These are phyloP conservation scores for Curvularia lunata DNA, from an alignment of 2,329 filamentous ascomycete genomes.

Conservation along the genomic window DNA sequence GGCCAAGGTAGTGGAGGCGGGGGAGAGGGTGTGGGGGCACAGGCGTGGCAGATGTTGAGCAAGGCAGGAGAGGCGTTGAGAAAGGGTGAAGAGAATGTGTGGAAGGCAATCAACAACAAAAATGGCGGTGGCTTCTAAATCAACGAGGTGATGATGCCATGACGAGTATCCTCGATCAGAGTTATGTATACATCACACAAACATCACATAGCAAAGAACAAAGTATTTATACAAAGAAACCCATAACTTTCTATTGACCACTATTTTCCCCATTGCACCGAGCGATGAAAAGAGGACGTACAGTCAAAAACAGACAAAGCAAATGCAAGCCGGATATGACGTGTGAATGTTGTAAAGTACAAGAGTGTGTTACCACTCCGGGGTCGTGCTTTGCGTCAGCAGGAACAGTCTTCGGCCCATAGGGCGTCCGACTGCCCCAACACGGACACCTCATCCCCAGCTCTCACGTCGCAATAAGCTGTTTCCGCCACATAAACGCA, in stretches of 20 bases:
- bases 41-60: slow-evolving; percentile 44
- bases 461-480: slow-evolving; percentile 42
- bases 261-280: slow-evolving; percentile 48
- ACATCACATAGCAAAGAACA: slow-evolving; percentile 18
- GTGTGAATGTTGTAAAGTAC: slow-evolving; percentile 53
- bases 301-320: slow-evolving; percentile 47
- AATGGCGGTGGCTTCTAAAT: slow-evolving; percentile 10
- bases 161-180: background rate
- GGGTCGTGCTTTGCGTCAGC: slow-evolving; percentile 51
- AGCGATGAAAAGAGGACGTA: slow-evolving; percentile 44
- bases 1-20: slow-evolving; percentile 40
- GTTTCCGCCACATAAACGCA: slow-evolving; percentile 46
- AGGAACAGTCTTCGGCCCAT: slow-evolving; percentile 52
- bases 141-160: background rate
- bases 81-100: slow-evolving; percentile 46
- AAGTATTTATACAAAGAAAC: slow-evolving; percentile 34
- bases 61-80: slow-evolving; percentile 47
- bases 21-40: slow-evolving; percentile 36
- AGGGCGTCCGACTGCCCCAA: slow-evolving; percentile 48
- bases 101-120: slow-evolving; percentile 44
- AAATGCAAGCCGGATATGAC: slow-evolving; percentile 50
- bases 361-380: slow-evolving; percentile 48
- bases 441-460: slow-evolving; percentile 38
- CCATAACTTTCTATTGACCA: slow-evolving; percentile 47
- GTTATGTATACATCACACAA: background rate